Evolutionary conservation across 768 basidiomycete genomes (phyloP), one percentile per base, ranked within the genome.

Genomic region (Cyclocybe cylindracea): DNA sequence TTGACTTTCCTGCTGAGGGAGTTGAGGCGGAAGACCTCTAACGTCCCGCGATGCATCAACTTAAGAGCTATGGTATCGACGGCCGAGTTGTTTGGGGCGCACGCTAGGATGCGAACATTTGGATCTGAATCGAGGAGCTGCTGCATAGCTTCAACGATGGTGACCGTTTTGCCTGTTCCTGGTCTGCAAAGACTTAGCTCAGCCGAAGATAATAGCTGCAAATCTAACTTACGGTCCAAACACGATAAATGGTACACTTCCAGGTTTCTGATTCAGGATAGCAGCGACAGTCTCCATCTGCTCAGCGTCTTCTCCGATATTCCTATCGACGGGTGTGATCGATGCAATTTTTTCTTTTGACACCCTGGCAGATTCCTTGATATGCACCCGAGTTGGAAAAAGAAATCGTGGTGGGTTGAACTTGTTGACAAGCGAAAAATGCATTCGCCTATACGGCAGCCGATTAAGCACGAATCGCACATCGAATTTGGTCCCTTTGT

Each of bases 111-210:
- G 34, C 70, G 73, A 1, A 75, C 71, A 5, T 70, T 39, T 0
- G 75, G 72, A 53, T 82, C 59, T 7, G 51, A 51, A 9, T 57
- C 60, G 3, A 86, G 67, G 2, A 87, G 61, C 57, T 88, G 86
- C 3, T 66, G 70, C 35, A 87, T 86, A 1, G 80, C 78, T 61
- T 88, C 86, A 2, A 86, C 78, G 1, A 83, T 70, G 0, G 84
- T 86, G 18, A 86, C 75, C 0, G 86, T 87, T 63, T 88, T 88
- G 0, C 86, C 86, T 0, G 86, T 87, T 7, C 83, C 83, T 4
- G 82, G 82, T 0, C 83, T 84, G 38, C 9, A 48, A 13, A 13
- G 39, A 37, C 32, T 35, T 8, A 24, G 51, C 5, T 10, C 1
- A 29, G 1, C 13, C n/a, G 55, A 44, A 13, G 16, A n/a, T 10